These are phyloP conservation scores for Triadica sebifera DNA, from an alignment of 345 rosid genomes.

Conservation along the genomic window DNA sequence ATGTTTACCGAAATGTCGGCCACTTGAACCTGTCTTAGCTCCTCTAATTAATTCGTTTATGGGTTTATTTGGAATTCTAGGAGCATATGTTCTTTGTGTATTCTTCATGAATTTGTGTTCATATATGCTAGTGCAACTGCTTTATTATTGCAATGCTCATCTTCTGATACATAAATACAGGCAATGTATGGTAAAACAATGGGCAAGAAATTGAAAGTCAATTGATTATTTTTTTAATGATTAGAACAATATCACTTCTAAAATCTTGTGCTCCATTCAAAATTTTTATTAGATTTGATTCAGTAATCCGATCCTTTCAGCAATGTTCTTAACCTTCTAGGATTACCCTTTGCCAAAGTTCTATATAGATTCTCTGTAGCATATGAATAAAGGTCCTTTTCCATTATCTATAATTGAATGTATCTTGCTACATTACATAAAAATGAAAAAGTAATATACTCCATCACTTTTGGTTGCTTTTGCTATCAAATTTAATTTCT, in stretches of 20 bases:
- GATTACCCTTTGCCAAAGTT: neutral
- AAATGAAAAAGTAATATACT: neutral
- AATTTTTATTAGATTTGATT: neutral
- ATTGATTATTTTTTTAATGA: neutral
- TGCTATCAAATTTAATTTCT: neutral
- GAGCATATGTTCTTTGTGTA: neutral
- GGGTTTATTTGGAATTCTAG: neutral
- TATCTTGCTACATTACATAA: neutral
- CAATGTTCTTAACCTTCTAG: neutral
- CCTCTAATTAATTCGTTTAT: neutral
- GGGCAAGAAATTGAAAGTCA: neutral
- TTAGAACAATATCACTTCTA: neutral
- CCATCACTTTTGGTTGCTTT: slow-evolving; percentile 1
- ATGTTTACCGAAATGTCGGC: neutral
- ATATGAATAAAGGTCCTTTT: neutral
- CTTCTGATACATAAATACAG: neutral
- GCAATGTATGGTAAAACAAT: neutral
- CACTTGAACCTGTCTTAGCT: neutral
- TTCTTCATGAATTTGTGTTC: neutral
- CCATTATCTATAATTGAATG: too few relatives aligned
- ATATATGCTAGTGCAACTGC: neutral
- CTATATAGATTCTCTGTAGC: neutral
- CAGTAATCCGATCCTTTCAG: neutral
- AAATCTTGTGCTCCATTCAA: neutral
- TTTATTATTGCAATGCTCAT: neutral